phyloP scores from a whole-genome alignment of 768 basidiomycete species.

The Suillus hirtellus region DNA sequence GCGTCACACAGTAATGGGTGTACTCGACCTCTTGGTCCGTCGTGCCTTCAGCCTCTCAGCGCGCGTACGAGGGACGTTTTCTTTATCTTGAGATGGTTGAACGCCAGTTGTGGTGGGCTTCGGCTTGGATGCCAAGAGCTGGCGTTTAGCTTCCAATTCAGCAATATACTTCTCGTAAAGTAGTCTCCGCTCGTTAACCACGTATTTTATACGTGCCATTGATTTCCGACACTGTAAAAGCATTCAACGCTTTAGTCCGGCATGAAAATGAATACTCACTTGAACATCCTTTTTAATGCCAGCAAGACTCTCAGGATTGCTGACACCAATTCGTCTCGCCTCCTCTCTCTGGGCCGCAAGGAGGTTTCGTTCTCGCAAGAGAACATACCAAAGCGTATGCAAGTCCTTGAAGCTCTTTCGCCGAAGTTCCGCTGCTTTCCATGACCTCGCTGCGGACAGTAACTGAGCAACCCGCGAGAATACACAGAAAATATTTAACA shows the following conservation, averaged over 20 bases:
- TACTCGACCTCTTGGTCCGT: background rate
- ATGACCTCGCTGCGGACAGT: constrained; percentile 70
- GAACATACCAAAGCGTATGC: constrained; percentile 93
- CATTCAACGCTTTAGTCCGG: constrained; percentile 12
- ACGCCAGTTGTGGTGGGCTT: background rate
- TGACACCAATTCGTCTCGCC: constrained; percentile 58
- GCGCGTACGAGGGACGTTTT: constrained; percentile 6
- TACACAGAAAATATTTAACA: constrained; percentile 3
- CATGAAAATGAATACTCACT: constrained; percentile 34
- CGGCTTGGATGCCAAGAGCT: constrained; percentile 11
- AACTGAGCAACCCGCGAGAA: constrained; percentile 9
- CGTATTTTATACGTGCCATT: constrained; percentile 94
- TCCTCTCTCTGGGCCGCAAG: constrained; percentile 87
- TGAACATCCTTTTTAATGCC: constrained; percentile 40
- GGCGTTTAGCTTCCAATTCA: constrained; percentile 14
- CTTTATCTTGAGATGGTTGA: constrained; percentile 11
- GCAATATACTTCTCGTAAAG: constrained; percentile 57
- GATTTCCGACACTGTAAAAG: constrained; percentile 77
- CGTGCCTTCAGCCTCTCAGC: constrained; percentile 10
- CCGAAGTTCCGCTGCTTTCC: constrained; percentile 84
- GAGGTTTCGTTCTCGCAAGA: constrained; percentile 86
- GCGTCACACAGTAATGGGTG: background rate
- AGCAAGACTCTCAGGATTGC: constrained; percentile 27
- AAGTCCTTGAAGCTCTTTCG: constrained; percentile 91
- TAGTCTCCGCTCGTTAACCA: constrained; percentile 86